Percentiles rank a stretch among this genome's conserved stretches.
These are phyloP conservation scores for Colletotrichum salicis DNA, from an alignment of 2,329 filamentous ascomycete species.

Conservation along the genomic window DNA sequence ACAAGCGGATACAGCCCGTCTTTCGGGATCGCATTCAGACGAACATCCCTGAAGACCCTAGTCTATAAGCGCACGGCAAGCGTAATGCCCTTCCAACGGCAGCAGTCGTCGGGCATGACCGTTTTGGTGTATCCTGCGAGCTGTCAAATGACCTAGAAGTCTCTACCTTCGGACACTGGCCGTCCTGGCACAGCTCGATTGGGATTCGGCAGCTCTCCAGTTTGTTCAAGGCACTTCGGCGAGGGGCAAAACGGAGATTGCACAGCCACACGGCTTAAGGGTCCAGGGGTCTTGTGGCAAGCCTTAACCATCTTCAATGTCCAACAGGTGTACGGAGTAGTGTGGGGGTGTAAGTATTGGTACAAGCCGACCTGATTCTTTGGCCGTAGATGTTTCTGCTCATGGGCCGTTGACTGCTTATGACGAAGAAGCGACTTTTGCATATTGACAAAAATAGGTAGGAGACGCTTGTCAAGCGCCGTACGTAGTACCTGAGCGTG, in stretches of 20 bases:
- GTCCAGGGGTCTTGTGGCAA: conserved; percentile 37
- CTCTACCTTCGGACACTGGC: conserved; percentile 18
- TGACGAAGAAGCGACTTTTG: neutral
- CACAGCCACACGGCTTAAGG: conserved; percentile 33
- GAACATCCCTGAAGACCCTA: conserved; percentile 1
- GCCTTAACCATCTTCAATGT: conserved; percentile 42
- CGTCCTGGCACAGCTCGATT: conserved; percentile 11
- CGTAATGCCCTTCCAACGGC: neutral
- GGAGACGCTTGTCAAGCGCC: neutral
- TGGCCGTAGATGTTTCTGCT: neutral
- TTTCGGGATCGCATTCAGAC: conserved; percentile 5
- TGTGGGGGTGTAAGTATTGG: neutral
- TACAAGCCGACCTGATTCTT: neutral
- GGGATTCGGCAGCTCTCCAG: conserved; percentile 6
- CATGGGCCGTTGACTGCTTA: neutral
- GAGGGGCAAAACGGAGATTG: conserved; percentile 31
- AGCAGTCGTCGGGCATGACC: neutral
- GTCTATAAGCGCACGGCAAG: neutral
- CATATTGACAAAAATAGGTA: neutral
- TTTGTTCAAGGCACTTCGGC: conserved; percentile 6
- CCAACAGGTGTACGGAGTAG: neutral
- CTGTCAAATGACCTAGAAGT: neutral
- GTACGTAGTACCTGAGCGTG: neutral
- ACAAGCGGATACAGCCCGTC: neutral
- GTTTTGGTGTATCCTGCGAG: neutral